A percentile compares a stretch with the other conserved stretches of the same genome.
phyloP scores from a whole-genome alignment of 192 early-diverging fungal genomes.

The Backusella australiensis region DNA sequence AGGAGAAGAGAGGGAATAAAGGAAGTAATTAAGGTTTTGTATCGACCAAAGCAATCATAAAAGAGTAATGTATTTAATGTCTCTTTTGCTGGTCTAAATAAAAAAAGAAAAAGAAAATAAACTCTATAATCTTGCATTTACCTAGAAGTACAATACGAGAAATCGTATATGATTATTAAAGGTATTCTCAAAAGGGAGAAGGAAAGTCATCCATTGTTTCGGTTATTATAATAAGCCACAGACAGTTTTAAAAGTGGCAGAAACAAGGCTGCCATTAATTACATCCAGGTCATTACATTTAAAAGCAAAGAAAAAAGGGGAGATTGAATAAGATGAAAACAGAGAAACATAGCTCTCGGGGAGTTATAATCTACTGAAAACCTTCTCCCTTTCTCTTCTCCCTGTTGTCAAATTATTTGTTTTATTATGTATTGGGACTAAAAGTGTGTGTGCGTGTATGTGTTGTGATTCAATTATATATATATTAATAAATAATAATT shows the following conservation, averaged over 20 bases:
- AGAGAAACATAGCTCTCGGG: neutral
- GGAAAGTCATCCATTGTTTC: too few relatives aligned
- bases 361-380: neutral
- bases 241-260: neutral
- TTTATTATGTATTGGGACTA: neutral
- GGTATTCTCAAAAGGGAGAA: neutral
- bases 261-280: neutral
- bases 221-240: neutral
- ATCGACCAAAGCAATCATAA: neutral
- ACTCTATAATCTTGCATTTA: neutral
- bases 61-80: neutral
- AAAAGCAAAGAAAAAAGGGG: neutral
- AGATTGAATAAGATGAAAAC: neutral
- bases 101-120: neutral
- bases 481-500: neutral
- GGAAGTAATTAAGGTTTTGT: neutral
- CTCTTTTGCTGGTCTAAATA: neutral
- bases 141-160: too few relatives aligned
- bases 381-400: neutral
- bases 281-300: neutral
- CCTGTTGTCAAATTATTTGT: neutral
- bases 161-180: too few relatives aligned
- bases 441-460: neutral
- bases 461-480: neutral
- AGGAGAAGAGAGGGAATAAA: neutral